Percentiles rank a stretch among this genome's conserved stretches.
Conservation (phyloP, 805 yeast species). For the Maudiozyma bulderi region DNA sequence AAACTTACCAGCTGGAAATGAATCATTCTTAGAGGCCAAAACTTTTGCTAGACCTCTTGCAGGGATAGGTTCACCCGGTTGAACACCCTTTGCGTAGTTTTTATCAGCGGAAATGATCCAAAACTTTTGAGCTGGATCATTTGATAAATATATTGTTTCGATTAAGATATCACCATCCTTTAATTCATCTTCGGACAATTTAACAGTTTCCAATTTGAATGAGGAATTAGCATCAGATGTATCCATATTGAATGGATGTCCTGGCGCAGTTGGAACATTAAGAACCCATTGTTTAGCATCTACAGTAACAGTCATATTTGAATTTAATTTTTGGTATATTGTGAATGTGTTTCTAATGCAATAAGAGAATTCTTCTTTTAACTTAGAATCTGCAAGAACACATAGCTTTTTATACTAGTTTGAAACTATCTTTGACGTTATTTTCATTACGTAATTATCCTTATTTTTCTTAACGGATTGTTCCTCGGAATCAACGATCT, state of each 20-base stretch:
- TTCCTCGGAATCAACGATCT: too few relatives aligned
- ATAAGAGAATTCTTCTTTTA: too few relatives aligned
- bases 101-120: constrained; percentile 36
- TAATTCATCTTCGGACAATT: constrained; percentile 18
- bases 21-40: constrained; percentile 35
- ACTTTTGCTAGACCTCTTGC: constrained; percentile 46
- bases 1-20: constrained; percentile 36
- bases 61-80: constrained; percentile 36
- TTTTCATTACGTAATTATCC: too few relatives aligned
- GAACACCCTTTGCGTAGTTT: constrained; percentile 27
- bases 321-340: neutral
- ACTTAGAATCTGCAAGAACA: too few relatives aligned
- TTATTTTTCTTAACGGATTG: too few relatives aligned
- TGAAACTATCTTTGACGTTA: too few relatives aligned
- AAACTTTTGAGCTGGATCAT: constrained; percentile 55
- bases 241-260: constrained; percentile 21
- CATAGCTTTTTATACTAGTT: too few relatives aligned
- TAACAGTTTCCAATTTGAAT: constrained; percentile 20
- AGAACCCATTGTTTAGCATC: constrained; percentile 27
- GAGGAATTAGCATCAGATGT: constrained; percentile 20
- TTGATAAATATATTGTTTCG: constrained; percentile 40
- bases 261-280: constrained; percentile 20
- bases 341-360: neutral
- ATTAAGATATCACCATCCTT: constrained; percentile 35
- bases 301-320: constrained; percentile 7